Conservation (phyloP, 768 basidiomycete species). For the Pulveroboletus ravenelii region DNA sequence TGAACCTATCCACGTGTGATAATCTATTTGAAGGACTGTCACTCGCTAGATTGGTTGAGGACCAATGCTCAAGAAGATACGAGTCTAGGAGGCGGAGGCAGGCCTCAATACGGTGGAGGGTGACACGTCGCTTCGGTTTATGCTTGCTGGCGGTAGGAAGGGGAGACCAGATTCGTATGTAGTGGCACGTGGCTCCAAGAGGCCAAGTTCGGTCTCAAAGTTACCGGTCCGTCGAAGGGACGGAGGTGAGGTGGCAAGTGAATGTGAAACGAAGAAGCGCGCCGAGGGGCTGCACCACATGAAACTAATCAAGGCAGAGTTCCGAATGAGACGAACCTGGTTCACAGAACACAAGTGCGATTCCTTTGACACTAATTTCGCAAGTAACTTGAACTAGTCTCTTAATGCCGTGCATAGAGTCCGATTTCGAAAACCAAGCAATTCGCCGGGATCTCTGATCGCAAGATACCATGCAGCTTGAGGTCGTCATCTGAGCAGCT, state of each 20-base stretch:
- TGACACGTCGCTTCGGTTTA: constrained; percentile 21
- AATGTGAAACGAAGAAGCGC: constrained; percentile 48
- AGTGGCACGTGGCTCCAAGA: constrained; percentile 35
- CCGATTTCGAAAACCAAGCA: constrained; percentile 19
- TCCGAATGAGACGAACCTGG: constrained; percentile 14
- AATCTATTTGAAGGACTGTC: constrained; percentile 9
- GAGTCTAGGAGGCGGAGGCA: constrained; percentile 60
- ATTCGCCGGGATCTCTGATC: constrained; percentile 55
- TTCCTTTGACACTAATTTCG: constrained; percentile 34
- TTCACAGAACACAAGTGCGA: constrained; percentile 22
- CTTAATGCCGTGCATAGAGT: constrained; percentile 4
- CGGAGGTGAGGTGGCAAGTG: constrained; percentile 47
- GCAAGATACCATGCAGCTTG: constrained; percentile 48
- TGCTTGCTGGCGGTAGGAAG: constrained; percentile 29
- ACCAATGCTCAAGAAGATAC: constrained; percentile 59
- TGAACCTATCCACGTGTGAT: constrained; percentile 28
- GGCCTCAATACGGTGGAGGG: constrained; percentile 48
- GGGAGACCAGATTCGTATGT: constrained; percentile 40
- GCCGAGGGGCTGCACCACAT: constrained; percentile 41
- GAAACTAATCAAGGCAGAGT: constrained; percentile 1
- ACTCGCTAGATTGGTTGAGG: constrained; percentile 9
- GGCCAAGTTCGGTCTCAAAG: constrained; percentile 35
- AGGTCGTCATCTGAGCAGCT: constrained; percentile 39
- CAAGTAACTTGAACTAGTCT: constrained; percentile 33
- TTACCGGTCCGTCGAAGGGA: constrained; percentile 34